These are phyloP conservation scores for Chaetomiaceae sp. DNA, from an alignment of 2,329 filamentous ascomycete species.

Conservation along the genomic window DNA sequence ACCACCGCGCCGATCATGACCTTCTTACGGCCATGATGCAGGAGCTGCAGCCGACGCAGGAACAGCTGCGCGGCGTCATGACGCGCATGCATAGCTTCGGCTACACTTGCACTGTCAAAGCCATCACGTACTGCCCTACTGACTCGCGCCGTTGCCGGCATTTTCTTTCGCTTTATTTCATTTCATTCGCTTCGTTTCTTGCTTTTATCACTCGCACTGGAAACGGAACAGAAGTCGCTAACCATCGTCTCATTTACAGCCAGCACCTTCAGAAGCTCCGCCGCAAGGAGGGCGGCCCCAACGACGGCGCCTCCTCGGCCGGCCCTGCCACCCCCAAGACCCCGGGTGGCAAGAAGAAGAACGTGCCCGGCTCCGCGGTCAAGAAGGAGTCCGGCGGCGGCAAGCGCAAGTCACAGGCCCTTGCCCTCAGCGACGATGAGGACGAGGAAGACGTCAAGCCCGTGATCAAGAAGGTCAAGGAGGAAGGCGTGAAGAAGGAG, in stretches of 20 bases:
- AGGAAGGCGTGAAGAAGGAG: constrained; percentile 10
- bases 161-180: background rate
- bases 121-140: constrained; percentile 25
- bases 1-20: constrained; percentile 24
- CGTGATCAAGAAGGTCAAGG: constrained; percentile 15
- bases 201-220: background rate
- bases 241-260: constrained; percentile 14
- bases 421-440: constrained; percentile 9
- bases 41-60: constrained; percentile 20
- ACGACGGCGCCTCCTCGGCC: constrained; percentile 4
- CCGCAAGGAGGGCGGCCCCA: constrained; percentile 23
- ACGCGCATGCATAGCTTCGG: constrained; percentile 22
- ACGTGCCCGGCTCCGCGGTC: background rate
- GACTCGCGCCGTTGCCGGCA: background rate
- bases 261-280: constrained; percentile 33
- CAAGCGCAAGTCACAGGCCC: constrained; percentile 16
- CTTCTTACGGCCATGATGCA: constrained; percentile 26
- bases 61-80: constrained; percentile 23
- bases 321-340: constrained; percentile 17
- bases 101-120: constrained; percentile 26
- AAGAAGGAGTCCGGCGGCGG: constrained; percentile 9
- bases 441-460: constrained; percentile 10
- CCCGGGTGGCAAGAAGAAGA: constrained; percentile 11
- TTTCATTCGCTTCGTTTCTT: too few relatives aligned
- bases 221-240: background rate